These are phyloP conservation scores for Cystofilobasidium bisporidii DNA, from an alignment of 768 basidiomycete genomes.

Conservation along the genomic window DNA sequence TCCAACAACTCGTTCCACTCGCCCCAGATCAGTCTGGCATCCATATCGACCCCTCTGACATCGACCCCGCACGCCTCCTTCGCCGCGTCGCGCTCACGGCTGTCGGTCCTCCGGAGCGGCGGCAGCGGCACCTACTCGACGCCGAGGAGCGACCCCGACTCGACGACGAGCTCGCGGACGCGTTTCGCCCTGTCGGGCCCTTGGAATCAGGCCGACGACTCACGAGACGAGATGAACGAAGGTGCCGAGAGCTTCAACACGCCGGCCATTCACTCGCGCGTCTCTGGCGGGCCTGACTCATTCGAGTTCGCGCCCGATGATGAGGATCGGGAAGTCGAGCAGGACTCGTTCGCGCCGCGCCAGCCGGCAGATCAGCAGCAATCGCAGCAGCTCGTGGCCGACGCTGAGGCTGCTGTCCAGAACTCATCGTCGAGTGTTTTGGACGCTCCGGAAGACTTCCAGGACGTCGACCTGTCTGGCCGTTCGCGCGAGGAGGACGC, in stretches of 20 bases:
- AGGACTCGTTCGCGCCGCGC: slow-evolving; percentile 8
- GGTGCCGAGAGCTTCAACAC: neutral
- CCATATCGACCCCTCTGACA: neutral
- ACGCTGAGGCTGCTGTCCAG: neutral
- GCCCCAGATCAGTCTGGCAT: neutral
- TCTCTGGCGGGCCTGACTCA: neutral
- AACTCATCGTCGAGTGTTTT: neutral
- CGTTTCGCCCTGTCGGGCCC: neutral
- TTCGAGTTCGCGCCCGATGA: neutral
- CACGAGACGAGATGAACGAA: neutral
- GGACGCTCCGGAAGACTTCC: neutral
- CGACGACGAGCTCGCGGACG: slow-evolving; percentile 8
- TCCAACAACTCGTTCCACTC: slow-evolving; percentile 6
- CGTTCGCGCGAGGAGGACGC: neutral
- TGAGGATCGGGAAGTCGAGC: neutral
- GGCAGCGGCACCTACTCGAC: slow-evolving; percentile 10
- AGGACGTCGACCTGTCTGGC: neutral
- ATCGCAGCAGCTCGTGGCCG: neutral
- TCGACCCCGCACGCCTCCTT: slow-evolving; percentile 13
- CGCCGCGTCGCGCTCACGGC: neutral
- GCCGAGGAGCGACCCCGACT: neutral
- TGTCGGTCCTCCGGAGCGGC: neutral
- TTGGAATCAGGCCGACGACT: neutral
- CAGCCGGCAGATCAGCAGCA: neutral
- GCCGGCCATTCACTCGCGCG: neutral